These are phyloP conservation scores for Hypoxylon sp. DNA, from an alignment of 2,329 filamentous ascomycete species.

Conservation along the genomic window DNA sequence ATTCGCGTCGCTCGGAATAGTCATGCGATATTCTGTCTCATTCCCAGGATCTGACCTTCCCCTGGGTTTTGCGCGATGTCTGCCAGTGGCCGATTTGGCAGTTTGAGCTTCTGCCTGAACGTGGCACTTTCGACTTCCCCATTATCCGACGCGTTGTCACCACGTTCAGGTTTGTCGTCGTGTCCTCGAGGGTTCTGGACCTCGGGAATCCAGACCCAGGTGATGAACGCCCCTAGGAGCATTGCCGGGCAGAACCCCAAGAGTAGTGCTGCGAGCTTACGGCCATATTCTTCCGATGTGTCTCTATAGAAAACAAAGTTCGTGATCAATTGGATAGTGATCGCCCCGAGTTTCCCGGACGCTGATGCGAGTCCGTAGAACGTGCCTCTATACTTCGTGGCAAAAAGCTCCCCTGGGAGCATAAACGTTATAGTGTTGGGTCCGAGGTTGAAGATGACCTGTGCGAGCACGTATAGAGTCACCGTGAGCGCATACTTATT, in stretches of 20 bases:
- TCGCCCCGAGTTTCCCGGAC: slow-evolving; percentile 71
- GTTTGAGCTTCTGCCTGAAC: slow-evolving; percentile 41
- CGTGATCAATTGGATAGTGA: slow-evolving; percentile 66
- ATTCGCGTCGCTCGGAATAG: slow-evolving; percentile 26
- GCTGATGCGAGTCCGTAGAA: slow-evolving; percentile 75
- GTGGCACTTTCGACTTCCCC: slow-evolving; percentile 11
- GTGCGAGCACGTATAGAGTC: slow-evolving; percentile 66
- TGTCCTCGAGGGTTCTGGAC: slow-evolving; percentile 46
- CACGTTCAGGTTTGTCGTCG: slow-evolving; percentile 8
- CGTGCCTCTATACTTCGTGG: slow-evolving; percentile 73
- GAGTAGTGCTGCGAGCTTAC: slow-evolving; percentile 42
- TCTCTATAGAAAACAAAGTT: slow-evolving; percentile 38
- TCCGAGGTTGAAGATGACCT: slow-evolving; percentile 71
- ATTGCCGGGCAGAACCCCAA: slow-evolving; percentile 47
- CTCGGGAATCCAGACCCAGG: slow-evolving; percentile 49
- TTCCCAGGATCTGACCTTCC: slow-evolving; percentile 41
- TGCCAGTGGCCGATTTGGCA: slow-evolving; percentile 41
- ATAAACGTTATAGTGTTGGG: slow-evolving; percentile 76
- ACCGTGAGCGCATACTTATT: slow-evolving; percentile 58
- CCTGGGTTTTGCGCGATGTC: slow-evolving; percentile 45
- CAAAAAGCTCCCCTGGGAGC: slow-evolving; percentile 75
- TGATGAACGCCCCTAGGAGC: slow-evolving; percentile 47
- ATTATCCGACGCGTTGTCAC: slow-evolving; percentile 34
- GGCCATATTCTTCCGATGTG: slow-evolving; percentile 3
- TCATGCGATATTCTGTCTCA: slow-evolving; percentile 39